A percentile compares a stretch with the other conserved stretches of the same genome.
phyloP scores from a whole-genome alignment of 164 flowering plant species.

The Umbilicus rupestris region DNA sequence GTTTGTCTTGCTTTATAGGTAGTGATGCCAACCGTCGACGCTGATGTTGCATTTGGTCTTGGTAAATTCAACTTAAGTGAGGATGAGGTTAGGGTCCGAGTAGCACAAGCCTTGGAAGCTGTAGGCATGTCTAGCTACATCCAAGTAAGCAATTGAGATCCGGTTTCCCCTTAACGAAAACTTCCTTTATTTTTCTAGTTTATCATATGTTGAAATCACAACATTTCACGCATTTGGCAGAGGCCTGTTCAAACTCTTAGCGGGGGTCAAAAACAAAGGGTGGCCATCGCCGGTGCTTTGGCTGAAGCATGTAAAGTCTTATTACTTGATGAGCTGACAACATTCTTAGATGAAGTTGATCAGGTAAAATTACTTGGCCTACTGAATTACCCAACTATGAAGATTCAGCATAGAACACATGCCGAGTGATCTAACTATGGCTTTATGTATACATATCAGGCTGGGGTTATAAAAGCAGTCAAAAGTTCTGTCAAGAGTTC shows the following conservation, averaged over 20 bases:
- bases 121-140: constrained; percentile 74
- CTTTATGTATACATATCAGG: constrained; percentile 20
- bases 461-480: constrained; percentile 82
- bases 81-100: constrained; percentile 56
- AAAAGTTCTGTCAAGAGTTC: constrained; percentile 36
- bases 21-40: constrained; percentile 94
- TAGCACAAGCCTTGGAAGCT: constrained; percentile 52
- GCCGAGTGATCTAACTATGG: too few species aligned
- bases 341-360: constrained; percentile 86
- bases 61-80: constrained; percentile 56
- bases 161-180: background rate
- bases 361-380: constrained; percentile 38
- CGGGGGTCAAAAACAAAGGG: constrained; percentile 97
- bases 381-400: background rate
- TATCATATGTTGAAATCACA: background rate
- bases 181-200: background rate
- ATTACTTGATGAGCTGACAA: constrained; percentile 88
- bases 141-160: constrained; percentile 30
- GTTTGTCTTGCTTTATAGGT: constrained; percentile 38
- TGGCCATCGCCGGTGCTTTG: constrained; percentile 93
- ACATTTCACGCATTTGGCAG: constrained; percentile 23
- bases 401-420: background rate
- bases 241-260: constrained; percentile 94
- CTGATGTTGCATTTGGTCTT: constrained; percentile 95
- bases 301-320: constrained; percentile 84